Percentiles rank a stretch among this genome's conserved stretches.
Evolutionary conservation across 1,284 basidiomycete genomes (phyloP).

Genomic region (Ganoderma sinense): DNA sequence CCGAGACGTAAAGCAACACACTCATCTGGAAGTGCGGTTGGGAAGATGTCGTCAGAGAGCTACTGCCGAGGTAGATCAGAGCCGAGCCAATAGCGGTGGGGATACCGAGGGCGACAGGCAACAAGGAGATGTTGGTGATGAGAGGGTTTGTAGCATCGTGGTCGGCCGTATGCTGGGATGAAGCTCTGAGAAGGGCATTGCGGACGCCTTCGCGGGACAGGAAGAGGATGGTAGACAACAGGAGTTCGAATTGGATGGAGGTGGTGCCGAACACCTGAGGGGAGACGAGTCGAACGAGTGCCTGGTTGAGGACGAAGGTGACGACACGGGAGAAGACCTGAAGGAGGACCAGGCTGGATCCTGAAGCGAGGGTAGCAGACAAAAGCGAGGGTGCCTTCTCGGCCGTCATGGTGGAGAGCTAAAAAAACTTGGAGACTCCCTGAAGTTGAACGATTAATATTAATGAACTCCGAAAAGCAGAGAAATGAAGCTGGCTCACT

Average conservation of each 20-base stretch:
- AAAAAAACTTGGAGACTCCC: neutral
- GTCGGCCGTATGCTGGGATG: constrained; percentile 10
- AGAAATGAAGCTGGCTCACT: neutral
- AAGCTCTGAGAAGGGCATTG: constrained; percentile 72
- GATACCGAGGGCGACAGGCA: constrained; percentile 42
- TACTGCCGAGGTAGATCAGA: constrained; percentile 38
- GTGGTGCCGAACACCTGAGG: constrained; percentile 90
- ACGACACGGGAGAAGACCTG: constrained; percentile 86
- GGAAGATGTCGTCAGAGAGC: constrained; percentile 37
- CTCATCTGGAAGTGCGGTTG: constrained; percentile 75
- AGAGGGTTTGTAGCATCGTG: constrained; percentile 19
- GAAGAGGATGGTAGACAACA: constrained; percentile 92
- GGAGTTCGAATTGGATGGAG: constrained; percentile 85
- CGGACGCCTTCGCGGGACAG: constrained; percentile 92
- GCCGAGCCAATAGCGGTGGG: constrained; percentile 40
- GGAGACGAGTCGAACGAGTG: constrained; percentile 83
- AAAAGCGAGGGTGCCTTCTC: constrained; percentile 23
- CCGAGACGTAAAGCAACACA: constrained; percentile 73
- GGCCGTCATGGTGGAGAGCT: constrained; percentile 8
- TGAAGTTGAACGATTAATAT: no score
- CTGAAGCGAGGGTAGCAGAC: constrained; percentile 56
- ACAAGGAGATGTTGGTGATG: constrained; percentile 41
- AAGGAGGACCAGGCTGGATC: constrained; percentile 84
- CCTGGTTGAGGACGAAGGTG: constrained; percentile 91
- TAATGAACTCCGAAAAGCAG: no score